Evolutionary conservation across 148 eudicot species (phyloP), one percentile per base, ranked within the genome.

Genomic region (Tetragonia tetragonoides): DNA sequence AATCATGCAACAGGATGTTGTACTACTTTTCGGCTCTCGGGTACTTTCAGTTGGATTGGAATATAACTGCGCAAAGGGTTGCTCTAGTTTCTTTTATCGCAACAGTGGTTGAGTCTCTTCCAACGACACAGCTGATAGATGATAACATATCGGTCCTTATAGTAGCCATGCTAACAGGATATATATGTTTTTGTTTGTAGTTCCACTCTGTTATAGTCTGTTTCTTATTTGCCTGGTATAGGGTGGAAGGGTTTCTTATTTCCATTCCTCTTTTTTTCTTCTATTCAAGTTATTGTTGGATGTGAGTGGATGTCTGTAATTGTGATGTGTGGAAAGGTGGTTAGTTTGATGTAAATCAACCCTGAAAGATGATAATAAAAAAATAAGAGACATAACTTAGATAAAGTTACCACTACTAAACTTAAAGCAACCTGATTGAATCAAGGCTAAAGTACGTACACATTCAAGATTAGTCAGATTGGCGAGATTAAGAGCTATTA

Each of bases 81-180:
- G 94, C 94, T 70, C 66, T 89, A 72, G 88, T 95, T 61, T 83
- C 97, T 21, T 75, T 89, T 6, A 68, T 89, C 70, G 97, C 99
- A 70, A 87, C 99, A 38, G 59, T 81, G n/a, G 86, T 93, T 34
- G 99, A 95, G 84, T 91, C 97, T 24, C 90, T 92, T 70, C 90
- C 99, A 18, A 82, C 66, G 5, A 67, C 84, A 21, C 88, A 82
- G 56, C 71, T 80, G 10, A 80, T 95, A 47, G 99, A 95, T 74
- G 99, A 95, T 80, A 95, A 95, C 81, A 83, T 93, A 38, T 88
- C 99, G 34, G 99, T 95, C 78, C 97, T 97, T 81, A 66, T 93
- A 54, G 88, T 64, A 15, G 85, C 91, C 85, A 87, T 93, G 89
- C 74, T 87, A 10, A 49, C 84, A 38, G 91, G 94, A 47, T 86